Conservation (phyloP, 371 early-diverging fungal species). For the Choanephora cucurbitarum region DNA sequence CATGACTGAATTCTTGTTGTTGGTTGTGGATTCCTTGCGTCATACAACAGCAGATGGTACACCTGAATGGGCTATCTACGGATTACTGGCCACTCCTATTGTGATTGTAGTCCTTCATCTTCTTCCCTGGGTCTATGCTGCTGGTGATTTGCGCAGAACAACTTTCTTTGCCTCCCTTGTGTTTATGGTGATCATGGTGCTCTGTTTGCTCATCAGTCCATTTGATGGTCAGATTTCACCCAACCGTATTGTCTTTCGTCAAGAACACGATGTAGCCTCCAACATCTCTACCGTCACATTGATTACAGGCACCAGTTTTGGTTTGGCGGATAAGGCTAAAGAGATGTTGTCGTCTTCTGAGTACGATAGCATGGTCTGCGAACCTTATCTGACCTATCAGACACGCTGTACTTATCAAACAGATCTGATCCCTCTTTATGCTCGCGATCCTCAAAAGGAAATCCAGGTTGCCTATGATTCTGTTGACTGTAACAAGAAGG, state of each 20-base stretch:
- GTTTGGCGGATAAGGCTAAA: conserved; percentile 13
- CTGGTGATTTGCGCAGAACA: conserved; percentile 21
- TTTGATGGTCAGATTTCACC: conserved; percentile 25
- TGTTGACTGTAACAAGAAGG: neutral
- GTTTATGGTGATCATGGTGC: conserved; percentile 20
- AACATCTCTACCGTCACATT: conserved; percentile 29
- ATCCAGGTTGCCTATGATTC: neutral
- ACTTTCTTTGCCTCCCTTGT: conserved; percentile 5
- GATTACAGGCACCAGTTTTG: conserved; percentile 20
- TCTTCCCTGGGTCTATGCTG: conserved; percentile 38
- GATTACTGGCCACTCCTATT: conserved; percentile 26
- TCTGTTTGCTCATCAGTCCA: conserved; percentile 14
- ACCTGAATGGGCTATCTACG: conserved; percentile 46
- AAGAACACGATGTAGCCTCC: conserved; percentile 26
- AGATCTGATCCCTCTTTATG: conserved; percentile 20
- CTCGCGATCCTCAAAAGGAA: conserved; percentile 12
- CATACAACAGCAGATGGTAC: conserved; percentile 58
- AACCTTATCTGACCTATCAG: conserved; percentile 16
- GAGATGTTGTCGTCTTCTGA: conserved; percentile 13
- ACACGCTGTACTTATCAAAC: conserved; percentile 25
- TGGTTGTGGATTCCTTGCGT: conserved; percentile 49
- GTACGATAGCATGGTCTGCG: conserved; percentile 15
- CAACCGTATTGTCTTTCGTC: conserved; percentile 35
- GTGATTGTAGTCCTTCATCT: conserved; percentile 26
- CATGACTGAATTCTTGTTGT: conserved; percentile 40